phyloP scores from a whole-genome alignment of 2,329 filamentous ascomycete species.

The Helicocarpus griseus region DNA sequence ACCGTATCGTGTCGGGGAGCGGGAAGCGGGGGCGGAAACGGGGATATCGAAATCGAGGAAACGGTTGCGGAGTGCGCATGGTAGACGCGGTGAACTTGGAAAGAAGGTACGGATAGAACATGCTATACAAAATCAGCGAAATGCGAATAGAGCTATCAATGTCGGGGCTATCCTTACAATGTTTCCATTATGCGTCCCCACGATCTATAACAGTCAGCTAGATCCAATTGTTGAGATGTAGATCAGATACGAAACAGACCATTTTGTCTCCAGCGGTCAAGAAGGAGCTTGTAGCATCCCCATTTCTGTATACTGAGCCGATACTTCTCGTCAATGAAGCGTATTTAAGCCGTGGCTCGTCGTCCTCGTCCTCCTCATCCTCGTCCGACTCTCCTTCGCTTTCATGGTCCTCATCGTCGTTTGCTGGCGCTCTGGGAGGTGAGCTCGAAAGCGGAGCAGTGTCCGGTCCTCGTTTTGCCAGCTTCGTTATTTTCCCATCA shows the following conservation, averaged over 20 bases:
- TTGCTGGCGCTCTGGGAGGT: conserved; percentile 12
- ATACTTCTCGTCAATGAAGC: conserved; percentile 74
- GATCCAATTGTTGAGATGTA: background rate
- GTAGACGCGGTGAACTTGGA: conserved; percentile 75
- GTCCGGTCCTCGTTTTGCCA: conserved; percentile 9
- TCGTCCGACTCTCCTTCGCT: conserved; percentile 50
- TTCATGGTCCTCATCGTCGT: conserved; percentile 17
- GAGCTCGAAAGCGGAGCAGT: background rate
- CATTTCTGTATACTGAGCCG: conserved; percentile 77
- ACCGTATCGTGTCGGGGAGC: conserved; percentile 29
- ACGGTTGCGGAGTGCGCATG: conserved; percentile 89
- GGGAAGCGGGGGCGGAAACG: conserved; percentile 57
- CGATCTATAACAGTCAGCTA: conserved; percentile 47
- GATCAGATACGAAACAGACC: conserved; percentile 43
- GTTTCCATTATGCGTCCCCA: conserved; percentile 93
- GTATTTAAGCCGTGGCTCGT: conserved; percentile 92
- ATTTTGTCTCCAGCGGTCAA: conserved; percentile 92
- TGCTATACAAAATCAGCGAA: conserved; percentile 47
- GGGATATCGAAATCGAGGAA: conserved; percentile 82
- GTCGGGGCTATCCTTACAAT: conserved; percentile 53
- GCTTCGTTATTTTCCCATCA: conserved; percentile 14
- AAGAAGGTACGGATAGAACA: conserved; percentile 70
- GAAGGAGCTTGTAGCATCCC: conserved; percentile 87
- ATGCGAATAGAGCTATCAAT: background rate
- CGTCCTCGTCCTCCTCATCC: conserved; percentile 75